Evolutionary conservation across 1,139 yeast species (phyloP), one percentile per base, ranked within the genome.

Genomic region (Yamadazyma kanchanaburiensis): DNA sequence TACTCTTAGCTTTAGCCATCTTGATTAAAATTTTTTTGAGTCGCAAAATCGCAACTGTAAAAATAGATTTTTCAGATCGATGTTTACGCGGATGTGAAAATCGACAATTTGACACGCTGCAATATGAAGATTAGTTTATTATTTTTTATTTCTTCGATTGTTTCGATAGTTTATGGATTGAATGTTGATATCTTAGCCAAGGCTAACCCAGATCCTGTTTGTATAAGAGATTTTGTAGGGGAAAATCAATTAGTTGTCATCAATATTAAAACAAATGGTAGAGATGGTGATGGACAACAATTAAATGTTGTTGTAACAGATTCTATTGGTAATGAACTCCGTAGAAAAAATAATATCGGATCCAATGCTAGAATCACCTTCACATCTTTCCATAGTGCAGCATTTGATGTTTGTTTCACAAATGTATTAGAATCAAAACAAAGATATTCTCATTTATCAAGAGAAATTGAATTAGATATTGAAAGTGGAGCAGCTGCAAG

Each of bases 401-500:
- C 95, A 2, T 78, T 91, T 54, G 97, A 91, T 56, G 77, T 91
- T 31, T 91, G 98, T 60, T 85, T 91, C 61, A 83, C 80, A 41
- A 91, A 91, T 58, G 57, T 64, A 32, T 49, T 64, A 40, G 70
- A 74, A 36, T 53, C 57, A 30, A 59, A 56, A 31, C 62, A 62
- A 6, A 48, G 57, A 37, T 58, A 60, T 35, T 48, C 64, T 27
- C 41, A 43, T 24, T 51, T 73, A 42, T 54, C 64, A 26, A 74
- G 89, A 59, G 80, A 80, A 34, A 68, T 91, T 45, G 96, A 88
- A 53, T 69, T 91, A 50, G 96, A 89, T 45, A 83, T 91, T 36
- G 97, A 91, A 59, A 81, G 89, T 42, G 98, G 98, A 20, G 85
- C 96, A 32, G 87, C 89, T 47, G 97, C 97, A 23, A 81, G 97